Evolutionary conservation across 495 filamentous ascomycete genomes (phyloP), one percentile per base, ranked within the genome.

Genomic region (Penicillium atrosanguineum): DNA sequence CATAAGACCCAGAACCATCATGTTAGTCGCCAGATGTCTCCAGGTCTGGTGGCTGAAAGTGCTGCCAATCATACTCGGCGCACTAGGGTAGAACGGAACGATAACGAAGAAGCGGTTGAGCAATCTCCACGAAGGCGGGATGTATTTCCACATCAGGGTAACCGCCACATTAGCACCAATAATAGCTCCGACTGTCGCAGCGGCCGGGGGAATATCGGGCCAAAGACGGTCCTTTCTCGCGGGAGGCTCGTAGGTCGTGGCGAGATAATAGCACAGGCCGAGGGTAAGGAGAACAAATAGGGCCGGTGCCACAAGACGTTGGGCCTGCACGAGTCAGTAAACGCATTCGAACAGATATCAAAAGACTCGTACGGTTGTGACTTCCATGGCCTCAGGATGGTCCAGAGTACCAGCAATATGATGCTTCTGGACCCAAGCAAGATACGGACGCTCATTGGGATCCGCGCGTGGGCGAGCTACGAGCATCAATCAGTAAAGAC

Each of bases 31-130:
- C 3, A 94, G 65, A 71, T 98, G 94, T 20, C 52, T 51, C 44
- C 84, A 48, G 0, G 67, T 63, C 52, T 94, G 87, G 63, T 98
- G 94, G 34, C 88, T 91, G 71, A 96, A 95, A 36, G 81, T 70
- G 59, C 80, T 85, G 14, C 87, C 87, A 11, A 97, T 51, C 45
- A 95, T 65, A 46, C 79, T 78, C 8, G 84, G 45, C 7, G 86
- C 76, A 37, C 76, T 73, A 2, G 92, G 91, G 38, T 85, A 85
- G 7, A 82, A 86, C 4, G 89, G 81, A 15, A 87, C 73, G 9
- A 85, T 70, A 38, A 94, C 78, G 63, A 96, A 89, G 67, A 90
- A 90, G 36, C 75, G 82, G 64, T 95, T 96, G 34, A 97, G 68
- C 11, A 87, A 39, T n/a, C 71, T 68, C 87, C 88, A 96, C 12